Evolutionary conservation across 345 rosid genomes (phyloP).

Genomic region (Ceriops tagal): DNA sequence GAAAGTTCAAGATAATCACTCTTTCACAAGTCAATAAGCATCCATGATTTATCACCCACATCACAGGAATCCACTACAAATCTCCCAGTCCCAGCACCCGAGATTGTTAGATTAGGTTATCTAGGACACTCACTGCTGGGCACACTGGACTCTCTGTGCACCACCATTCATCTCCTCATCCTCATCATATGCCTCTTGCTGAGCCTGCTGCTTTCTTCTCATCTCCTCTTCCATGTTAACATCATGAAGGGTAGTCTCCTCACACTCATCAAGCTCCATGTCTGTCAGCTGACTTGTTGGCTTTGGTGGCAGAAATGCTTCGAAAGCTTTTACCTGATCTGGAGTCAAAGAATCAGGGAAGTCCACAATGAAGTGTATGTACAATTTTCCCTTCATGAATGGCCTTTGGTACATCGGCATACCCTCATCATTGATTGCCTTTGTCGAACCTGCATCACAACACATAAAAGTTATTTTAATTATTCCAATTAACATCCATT

Average conservation of each 20-base stretch:
- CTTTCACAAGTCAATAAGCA: background rate
- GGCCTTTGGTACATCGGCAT: conserved; percentile 76
- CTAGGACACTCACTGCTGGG: conserved; percentile 39
- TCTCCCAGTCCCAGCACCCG: too few relatives aligned
- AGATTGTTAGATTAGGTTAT: too few relatives aligned
- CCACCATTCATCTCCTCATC: conserved; percentile 56
- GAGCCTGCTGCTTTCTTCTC: conserved; percentile 63
- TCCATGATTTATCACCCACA: background rate
- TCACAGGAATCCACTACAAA: too few relatives aligned
- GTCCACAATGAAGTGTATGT: conserved; percentile 79
- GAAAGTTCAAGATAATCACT: background rate
- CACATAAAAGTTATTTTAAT: background rate
- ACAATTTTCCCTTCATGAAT: conserved; percentile 90
- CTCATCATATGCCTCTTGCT: conserved; percentile 49
- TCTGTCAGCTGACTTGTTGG: conserved; percentile 44
- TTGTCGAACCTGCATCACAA: conserved; percentile 38
- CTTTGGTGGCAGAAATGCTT: conserved; percentile 55
- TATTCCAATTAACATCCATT: background rate
- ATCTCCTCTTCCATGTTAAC: conserved; percentile 87
- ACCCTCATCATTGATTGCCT: conserved; percentile 86
- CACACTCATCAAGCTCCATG: conserved; percentile 85
- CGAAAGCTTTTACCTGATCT: conserved; percentile 69
- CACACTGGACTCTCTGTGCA: conserved; percentile 59
- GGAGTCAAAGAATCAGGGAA: conserved; percentile 73
- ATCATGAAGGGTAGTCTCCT: conserved; percentile 84